A percentile compares a stretch with the other conserved stretches of the same genome.
These are phyloP conservation scores for Kwoniella pini DNA, from an alignment of 768 basidiomycete species.

Conservation along the genomic window DNA sequence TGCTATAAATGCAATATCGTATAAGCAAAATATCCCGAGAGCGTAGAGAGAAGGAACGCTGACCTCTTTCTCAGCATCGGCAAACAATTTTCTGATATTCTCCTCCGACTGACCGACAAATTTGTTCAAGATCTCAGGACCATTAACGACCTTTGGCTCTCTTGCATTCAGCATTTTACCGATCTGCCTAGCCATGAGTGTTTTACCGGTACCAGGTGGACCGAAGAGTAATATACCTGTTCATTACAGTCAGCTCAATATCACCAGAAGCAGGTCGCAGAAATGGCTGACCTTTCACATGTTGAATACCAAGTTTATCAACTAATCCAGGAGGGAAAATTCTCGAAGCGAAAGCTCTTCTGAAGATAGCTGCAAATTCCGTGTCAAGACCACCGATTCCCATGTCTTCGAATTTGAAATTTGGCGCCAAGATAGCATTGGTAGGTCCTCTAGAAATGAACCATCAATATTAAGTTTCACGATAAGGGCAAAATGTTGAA, in stretches of 20 bases:
- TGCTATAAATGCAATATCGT: constrained; percentile 61
- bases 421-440: constrained; percentile 93
- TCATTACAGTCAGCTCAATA: constrained; percentile 1
- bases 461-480: background rate
- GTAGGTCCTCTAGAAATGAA: constrained; percentile 68
- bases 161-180: constrained; percentile 98
- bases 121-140: constrained; percentile 95
- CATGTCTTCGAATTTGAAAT: constrained; percentile 99
- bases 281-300: constrained; percentile 80
- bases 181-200: constrained; percentile 95
- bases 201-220: constrained; percentile 98
- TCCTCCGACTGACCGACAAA: constrained; percentile 97
- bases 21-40: no score
- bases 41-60: constrained; percentile 23
- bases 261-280: background rate
- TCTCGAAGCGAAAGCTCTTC: constrained; percentile 94
- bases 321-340: constrained; percentile 98
- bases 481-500: background rate
- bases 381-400: constrained; percentile 96
- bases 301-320: constrained; percentile 95
- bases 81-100: constrained; percentile 95
- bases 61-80: constrained; percentile 97
- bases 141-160: constrained; percentile 97
- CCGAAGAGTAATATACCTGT: constrained; percentile 90
- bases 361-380: constrained; percentile 95